Evolutionary conservation across 2,329 filamentous ascomycete genomes (phyloP).

Genomic region (Claviceps digitariae): DNA sequence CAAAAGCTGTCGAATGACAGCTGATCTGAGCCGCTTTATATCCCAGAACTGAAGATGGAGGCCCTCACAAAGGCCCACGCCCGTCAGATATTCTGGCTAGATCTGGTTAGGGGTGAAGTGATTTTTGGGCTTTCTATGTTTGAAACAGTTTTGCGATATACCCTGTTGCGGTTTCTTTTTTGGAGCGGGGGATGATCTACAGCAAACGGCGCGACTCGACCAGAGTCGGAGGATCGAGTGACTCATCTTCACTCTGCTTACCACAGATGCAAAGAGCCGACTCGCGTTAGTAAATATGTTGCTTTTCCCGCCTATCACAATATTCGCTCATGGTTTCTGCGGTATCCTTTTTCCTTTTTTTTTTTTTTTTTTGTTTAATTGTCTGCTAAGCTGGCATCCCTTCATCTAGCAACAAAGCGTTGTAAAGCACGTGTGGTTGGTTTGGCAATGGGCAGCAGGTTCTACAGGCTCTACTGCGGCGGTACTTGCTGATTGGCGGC

Average conservation of each 20-base stretch:
- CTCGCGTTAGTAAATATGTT: neutral
- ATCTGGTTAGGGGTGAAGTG: neutral
- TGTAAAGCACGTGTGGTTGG: neutral
- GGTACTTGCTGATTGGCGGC: constrained; percentile 2
- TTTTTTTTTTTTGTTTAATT: neutral
- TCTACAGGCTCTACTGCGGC: neutral
- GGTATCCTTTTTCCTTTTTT: too few relatives aligned
- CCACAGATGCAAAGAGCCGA: neutral
- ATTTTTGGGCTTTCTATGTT: neutral
- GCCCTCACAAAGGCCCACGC: neutral
- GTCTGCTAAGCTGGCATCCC: neutral
- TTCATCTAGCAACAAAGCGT: neutral
- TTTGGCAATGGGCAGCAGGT: neutral
- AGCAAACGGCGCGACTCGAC: constrained; percentile 1
- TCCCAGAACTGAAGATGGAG: neutral
- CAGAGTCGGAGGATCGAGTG: constrained; percentile 5
- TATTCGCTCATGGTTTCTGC: neutral
- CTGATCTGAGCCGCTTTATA: neutral
- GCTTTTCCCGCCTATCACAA: neutral
- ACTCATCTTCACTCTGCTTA: constrained; percentile 5
- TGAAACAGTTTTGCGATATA: neutral
- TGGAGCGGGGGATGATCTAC: too few relatives aligned
- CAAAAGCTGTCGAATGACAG: neutral
- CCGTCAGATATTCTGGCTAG: neutral
- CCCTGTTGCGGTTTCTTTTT: neutral